phyloP scores from a whole-genome alignment of 495 filamentous ascomycete species.

The Beverwykella pulmonaria region DNA sequence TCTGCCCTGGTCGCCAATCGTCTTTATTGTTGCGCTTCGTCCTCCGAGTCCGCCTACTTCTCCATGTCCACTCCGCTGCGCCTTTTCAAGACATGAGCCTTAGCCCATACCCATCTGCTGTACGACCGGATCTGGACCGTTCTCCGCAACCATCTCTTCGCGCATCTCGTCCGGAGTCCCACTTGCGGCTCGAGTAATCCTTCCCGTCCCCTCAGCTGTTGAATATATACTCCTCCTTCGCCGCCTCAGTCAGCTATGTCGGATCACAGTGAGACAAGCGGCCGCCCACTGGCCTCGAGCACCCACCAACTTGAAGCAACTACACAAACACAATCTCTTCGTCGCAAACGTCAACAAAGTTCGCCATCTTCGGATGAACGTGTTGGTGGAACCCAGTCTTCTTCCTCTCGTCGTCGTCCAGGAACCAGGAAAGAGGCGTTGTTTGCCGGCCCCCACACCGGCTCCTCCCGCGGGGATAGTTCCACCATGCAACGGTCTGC shows the following conservation, averaged over 20 bases:
- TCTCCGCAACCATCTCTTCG: conserved; percentile 30
- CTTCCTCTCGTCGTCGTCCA: conserved; percentile 33
- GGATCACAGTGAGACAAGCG: conserved; percentile 33
- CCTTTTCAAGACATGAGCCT: conserved; percentile 25
- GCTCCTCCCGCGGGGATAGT: conserved; percentile 31
- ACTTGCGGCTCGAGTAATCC: conserved; percentile 34
- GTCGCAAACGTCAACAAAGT: conserved; percentile 25
- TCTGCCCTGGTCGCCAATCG: conserved; percentile 23
- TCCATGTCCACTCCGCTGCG: conserved; percentile 32
- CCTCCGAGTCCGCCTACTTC: conserved; percentile 29
- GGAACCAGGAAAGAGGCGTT: conserved; percentile 31
- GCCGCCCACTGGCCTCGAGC: conserved; percentile 36
- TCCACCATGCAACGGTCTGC: conserved; percentile 38
- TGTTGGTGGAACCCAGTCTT: conserved; percentile 28
- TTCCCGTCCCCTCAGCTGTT: conserved; percentile 31
- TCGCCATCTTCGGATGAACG: conserved; percentile 37
- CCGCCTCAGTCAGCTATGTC: conserved; percentile 27
- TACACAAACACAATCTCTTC: conserved; percentile 18
- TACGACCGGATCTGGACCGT: conserved; percentile 27
- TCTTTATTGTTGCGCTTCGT: conserved; percentile 32
- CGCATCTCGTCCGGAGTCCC: conserved; percentile 28
- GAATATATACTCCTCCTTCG: conserved; percentile 36
- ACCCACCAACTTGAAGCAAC: conserved; percentile 29
- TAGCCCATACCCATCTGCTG: conserved; percentile 29
- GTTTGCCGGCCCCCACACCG: conserved; percentile 34